A percentile compares a stretch with the other conserved stretches of the same genome.
Conservation (phyloP, 768 basidiomycete species). For the Xanthoconium stramineum region DNA sequence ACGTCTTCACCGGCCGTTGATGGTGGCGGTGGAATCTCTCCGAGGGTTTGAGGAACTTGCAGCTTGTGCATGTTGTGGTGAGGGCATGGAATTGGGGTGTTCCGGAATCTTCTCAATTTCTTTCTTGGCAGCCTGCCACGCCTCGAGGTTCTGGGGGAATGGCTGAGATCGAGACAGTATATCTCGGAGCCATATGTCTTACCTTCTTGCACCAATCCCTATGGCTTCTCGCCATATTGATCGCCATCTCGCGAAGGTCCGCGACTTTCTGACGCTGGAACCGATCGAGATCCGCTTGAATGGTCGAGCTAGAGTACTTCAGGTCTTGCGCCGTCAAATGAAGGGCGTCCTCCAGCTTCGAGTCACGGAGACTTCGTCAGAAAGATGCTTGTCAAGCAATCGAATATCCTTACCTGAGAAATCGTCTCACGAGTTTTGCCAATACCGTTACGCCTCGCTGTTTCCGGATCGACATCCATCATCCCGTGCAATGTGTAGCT, state of each 20-base stretch:
- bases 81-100: constrained; percentile 75
- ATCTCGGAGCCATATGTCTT: constrained; percentile 5
- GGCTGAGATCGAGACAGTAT: constrained; percentile 12
- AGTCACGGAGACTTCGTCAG: constrained; percentile 17
- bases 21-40: constrained; percentile 67
- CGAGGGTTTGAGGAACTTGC: constrained; percentile 41
- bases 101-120: constrained; percentile 89
- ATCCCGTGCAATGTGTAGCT: constrained; percentile 95
- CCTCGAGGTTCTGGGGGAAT: constrained; percentile 78
- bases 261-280: constrained; percentile 99
- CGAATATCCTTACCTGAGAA: constrained; percentile 65
- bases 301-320: constrained; percentile 93
- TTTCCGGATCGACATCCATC: constrained; percentile 99
- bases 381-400: constrained; percentile 8
- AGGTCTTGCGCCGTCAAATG: constrained; percentile 91
- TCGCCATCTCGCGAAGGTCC: constrained; percentile 90
- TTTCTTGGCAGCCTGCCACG: constrained; percentile 94
- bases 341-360: constrained; percentile 90
- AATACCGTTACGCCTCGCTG: constrained; percentile 87
- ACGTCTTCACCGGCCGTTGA: constrained; percentile 54
- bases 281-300: constrained; percentile 95
- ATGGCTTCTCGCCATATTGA: constrained; percentile 86
- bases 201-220: constrained; percentile 98
- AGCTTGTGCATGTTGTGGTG: constrained; percentile 32
- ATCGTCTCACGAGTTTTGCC: constrained; percentile 93